Evolutionary conservation across 345 rosid genomes (phyloP).

Genomic region (Mangifera indica): DNA sequence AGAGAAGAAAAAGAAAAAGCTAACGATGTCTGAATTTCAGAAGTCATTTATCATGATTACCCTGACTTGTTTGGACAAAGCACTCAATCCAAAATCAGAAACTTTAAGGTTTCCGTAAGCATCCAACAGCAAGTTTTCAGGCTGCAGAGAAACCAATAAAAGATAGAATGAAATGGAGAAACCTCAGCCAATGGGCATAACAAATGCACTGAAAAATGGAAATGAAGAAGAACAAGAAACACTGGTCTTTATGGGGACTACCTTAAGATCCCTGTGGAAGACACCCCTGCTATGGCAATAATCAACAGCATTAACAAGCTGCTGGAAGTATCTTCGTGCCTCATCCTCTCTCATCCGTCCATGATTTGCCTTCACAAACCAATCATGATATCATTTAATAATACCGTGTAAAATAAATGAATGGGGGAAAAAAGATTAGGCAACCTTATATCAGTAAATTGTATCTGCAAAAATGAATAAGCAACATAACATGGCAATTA

Average conservation of each 20-base stretch:
- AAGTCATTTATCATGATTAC: constrained; percentile 39
- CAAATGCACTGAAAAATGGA: not conserved
- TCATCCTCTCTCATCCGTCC: constrained; percentile 92
- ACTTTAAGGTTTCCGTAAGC: constrained; percentile 84
- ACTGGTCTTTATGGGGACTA: constrained; percentile 21
- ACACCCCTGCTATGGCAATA: constrained; percentile 99
- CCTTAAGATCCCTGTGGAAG: constrained; percentile 97
- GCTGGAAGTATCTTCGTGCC: constrained; percentile 92
- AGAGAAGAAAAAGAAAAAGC: not conserved
- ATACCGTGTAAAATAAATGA: not conserved
- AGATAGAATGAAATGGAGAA: constrained; percentile 9
- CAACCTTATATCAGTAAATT: not conserved
- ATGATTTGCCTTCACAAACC: constrained; percentile 64
- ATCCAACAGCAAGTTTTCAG: constrained; percentile 87
- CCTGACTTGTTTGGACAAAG: constrained; percentile 94
- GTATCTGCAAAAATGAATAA: not conserved
- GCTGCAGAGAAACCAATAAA: constrained; percentile 49
- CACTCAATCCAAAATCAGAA: constrained; percentile 98
- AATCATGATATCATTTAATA: not conserved
- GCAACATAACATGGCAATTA: not conserved
- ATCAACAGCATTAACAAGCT: constrained; percentile 91
- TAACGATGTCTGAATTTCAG: not conserved
- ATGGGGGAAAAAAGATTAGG: not conserved
- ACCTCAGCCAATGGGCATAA: constrained; percentile 1
- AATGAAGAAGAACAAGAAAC: not conserved